Base-by-base conservation (phyloP, 2,329 filamentous ascomycete species). In the Apiospora hydei region DNA sequence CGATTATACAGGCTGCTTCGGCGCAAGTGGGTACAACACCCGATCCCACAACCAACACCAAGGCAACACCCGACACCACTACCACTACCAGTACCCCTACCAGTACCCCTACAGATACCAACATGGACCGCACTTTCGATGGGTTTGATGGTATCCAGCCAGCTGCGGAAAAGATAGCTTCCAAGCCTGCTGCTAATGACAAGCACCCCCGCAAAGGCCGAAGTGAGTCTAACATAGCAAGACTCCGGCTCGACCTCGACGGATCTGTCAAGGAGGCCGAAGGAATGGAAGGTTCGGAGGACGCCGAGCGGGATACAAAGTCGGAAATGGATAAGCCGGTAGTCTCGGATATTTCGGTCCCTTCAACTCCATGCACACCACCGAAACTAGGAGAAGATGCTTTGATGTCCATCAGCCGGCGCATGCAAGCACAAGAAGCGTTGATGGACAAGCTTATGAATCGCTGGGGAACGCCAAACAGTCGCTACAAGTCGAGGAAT, bases 361-460 rank as follows among this genome's bases (percentile, higher is more conserved):
- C 47, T 13, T 16, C 26, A 6, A 68, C 47, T 10, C 71, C 69
- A 30, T 51, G 69, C n/a, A 66, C 69, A 8, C 68, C 46, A 13
- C 34, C 38, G 41, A 26, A 71, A 43, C 24, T 64, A n/a, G 69
- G 64, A 43, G 30, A 69, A 6, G 69, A 71, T 30, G 69, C 66
- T 14, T 41, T 66, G 21, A 47, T 61, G 69, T 57, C 71, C 21
- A 68, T 72, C 26, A 46, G 47, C n/a, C 69, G 69, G n/a, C 71
- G 71, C 26, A 72, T 72, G 34, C 71, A 71, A 44, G 47, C 64
- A 13, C 71, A 71, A 51, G 69, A 71, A 38, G 43, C 41, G n/a
- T 49, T 72, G 43, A 72, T 72, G 71, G 71, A 69, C 34, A 49
- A 49, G 18, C 66, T 72, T 8, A 72, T 72, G 71, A 64, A 44